Base-by-base conservation (phyloP, 2,329 filamentous ascomycete genomes). In the Hymenoscyphus scutula region DNA sequence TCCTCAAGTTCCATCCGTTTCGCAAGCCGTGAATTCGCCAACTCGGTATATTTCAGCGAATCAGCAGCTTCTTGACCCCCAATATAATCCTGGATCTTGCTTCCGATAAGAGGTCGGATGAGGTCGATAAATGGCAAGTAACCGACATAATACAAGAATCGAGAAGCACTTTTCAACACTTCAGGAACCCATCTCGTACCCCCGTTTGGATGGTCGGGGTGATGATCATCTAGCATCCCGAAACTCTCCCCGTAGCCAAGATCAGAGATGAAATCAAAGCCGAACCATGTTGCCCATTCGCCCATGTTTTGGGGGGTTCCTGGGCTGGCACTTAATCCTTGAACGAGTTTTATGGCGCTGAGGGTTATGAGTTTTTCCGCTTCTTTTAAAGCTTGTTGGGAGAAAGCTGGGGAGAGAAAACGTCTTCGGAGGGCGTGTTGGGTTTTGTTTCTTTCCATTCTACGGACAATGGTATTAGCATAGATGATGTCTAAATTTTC, bases 241-340 rank as follows among this genome's bases (percentile, higher is more conserved):
- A 78, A 79, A 3, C 75, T 73, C 60, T 78, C 74, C 1, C 77
- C 78, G 64, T 80, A 81, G 0, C 77, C 74, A 38, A 81, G 72
- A 62, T 80, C 77, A 27, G 76, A 76, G 37, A 77, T 73, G 37
- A 77, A 70, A 64, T 77, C 76, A 65, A 78, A 77, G 2, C 75
- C 71, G 5, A 72, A 63, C 62, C 70, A 75, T 48, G 75, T 74
- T 58, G 67, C 73, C 75, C 75, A 77, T 56, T 72, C 66, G 17
- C 62, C 69, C 66, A 77, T 72, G 32, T 67, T 64, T 45, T 58
- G 58, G 25, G 64, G 45, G 7, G 57, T 57, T 13, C 67, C 60
- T 34, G 53, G 27, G n/a, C 59, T 56, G 23, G 37, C 32, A 30
- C 51, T 34, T 7, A 67, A 54, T 2, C 58, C 48, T 5, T 32